These are phyloP conservation scores for Eucalyptus lansdowneana DNA, from an alignment of 345 rosid genomes.

Conservation along the genomic window DNA sequence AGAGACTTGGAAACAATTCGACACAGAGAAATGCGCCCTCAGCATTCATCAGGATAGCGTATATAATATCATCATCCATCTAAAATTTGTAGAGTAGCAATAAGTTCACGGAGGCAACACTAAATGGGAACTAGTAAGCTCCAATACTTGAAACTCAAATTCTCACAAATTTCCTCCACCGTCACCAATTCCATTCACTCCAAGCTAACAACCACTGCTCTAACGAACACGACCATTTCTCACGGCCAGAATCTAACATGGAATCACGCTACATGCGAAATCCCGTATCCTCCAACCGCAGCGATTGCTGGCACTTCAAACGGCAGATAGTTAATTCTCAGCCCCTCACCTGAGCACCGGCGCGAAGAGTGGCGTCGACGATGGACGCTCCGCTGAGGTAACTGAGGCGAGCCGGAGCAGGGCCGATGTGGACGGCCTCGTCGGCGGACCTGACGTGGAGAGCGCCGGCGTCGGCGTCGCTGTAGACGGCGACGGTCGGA, in stretches of 20 bases:
- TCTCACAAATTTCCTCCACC: not conserved
- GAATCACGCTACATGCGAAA: not conserved
- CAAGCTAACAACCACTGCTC: not conserved
- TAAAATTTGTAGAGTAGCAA: not conserved
- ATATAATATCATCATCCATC: not conserved
- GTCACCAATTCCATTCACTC: not conserved
- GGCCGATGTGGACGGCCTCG: slow-evolving; percentile 72
- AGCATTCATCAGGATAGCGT: not conserved
- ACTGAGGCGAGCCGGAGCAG: slow-evolving; percentile 10
- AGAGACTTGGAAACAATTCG: not conserved
- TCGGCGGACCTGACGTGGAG: slow-evolving; percentile 89
- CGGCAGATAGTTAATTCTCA: not conserved
- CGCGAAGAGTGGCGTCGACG: slow-evolving; percentile 64
- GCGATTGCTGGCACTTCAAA: not conserved
- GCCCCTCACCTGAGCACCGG: slow-evolving; percentile 63
- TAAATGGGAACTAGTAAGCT: not conserved
- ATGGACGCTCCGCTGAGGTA: slow-evolving; percentile 51
- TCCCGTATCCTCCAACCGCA: not conserved
- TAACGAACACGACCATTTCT: not conserved
- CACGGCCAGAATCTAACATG: not conserved
- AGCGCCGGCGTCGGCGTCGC: slow-evolving; percentile 72
- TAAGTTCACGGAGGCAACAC: not conserved
- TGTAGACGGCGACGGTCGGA: slow-evolving; percentile 76
- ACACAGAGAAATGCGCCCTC: not conserved
- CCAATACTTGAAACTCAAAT: not conserved